Base-by-base conservation (phyloP, 140 eudicot species). In the Erigeron philadelphicus region DNA sequence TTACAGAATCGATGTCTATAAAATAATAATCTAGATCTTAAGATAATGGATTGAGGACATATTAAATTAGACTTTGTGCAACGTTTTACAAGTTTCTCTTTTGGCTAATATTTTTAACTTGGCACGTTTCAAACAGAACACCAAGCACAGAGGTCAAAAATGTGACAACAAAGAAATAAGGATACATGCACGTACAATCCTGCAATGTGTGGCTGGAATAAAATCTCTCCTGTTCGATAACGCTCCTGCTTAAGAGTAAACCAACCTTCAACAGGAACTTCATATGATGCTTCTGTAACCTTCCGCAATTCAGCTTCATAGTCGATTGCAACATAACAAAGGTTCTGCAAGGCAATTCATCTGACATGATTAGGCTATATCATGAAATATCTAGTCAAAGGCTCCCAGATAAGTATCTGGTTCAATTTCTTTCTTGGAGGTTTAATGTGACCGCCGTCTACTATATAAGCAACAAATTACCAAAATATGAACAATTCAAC, bases 311-410 rank as follows among this genome's bases (percentile, higher is more conserved):
- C 98, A 57, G 87, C 90, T 66, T 86, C 86, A 64, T 93, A 93
- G 81, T 93, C 95, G 72, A 75, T 74, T 64, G 98, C 95, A 60
- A 89, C 96, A 55, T 93, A 93, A 73, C 98, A 89, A 11, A 93
- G 86, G 72, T 89, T 89, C 98, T 93, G 96, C 63, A 64, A 42
- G 67, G 40, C 41, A 71, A 66, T 52, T 63, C 23, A 77, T 60
- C 70, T 13, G 23, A 74, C 23, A 49, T 63, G 23, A 23, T 72
- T 67, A 78, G 61, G 58, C 56, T 40, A 71, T 42, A 76, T 56
- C 40, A 74, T 11, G 16, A 67, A 46, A 58, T 56, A 52, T 58
- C 16, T 60, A 61, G 38, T 19, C 7, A 5, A 35, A 35, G 45
- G 12, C 18, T 61, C 56, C 13, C 56, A 13, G 56, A 49, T 1